Evolutionary conservation across 352 stramenopile genomes (phyloP), one percentile per base, ranked within the genome.

Genomic region (Pythium utonaiense): DNA sequence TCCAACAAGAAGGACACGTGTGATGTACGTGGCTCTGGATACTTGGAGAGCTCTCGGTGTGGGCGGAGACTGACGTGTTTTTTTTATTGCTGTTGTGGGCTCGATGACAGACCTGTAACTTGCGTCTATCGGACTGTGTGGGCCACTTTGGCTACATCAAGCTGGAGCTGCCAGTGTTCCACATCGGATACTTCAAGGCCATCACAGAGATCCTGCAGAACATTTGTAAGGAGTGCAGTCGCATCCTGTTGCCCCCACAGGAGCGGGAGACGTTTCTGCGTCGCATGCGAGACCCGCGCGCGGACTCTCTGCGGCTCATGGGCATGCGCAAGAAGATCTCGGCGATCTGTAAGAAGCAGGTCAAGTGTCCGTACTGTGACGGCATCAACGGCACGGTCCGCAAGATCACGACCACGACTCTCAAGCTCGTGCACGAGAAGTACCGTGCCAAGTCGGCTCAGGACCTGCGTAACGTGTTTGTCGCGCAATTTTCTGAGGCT

Each of bases 101-200:
- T n/a, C n/a, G n/a, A n/a, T n/a, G 27, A 16, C 48, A 80, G 42
- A 95, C 86, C 17, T 95, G 86, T 52, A 73, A 92, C 55, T 57
- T 97, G 42, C 98, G 98, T 53, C 71, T 99, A 27, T 78, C 90
- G 12, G 97, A 99, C 70, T 99, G 97, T 70, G 94, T 98, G 6
- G 98, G 98, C 16, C 97, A 99, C 72, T 99, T 98, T 81, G 98
- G 97, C 19, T 98, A 99, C 81, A 98, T 99, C 70, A 88, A 97
- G 53, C 74, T 99, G 31, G 92, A 96, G 64, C 86, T 99, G 31
- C 98, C 98, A 0, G 97, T 99, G 56, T 99, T 99, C 73, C 97
- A 99, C 79, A 99, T 99, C 74, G 98, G 98, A 6, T 99, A 98
- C 74, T 97, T 99, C 69, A 99, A 99, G 62, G 94, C 98, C 64